Base-by-base conservation (phyloP, 176 grass and related monocot genomes). In the Rhynchospora tenuis region DNA sequence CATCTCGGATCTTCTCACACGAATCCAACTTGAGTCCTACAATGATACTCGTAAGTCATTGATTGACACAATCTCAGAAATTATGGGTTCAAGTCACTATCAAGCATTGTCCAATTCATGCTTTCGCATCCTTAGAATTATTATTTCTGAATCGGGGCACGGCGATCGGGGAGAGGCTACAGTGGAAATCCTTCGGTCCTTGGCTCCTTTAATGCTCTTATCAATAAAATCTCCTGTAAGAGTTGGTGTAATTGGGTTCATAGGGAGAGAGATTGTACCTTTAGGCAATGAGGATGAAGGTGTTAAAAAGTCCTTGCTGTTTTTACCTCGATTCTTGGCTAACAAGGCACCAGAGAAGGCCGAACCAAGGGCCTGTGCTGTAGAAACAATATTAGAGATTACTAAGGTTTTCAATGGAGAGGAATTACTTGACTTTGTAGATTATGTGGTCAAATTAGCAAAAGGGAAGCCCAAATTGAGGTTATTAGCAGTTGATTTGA, bases 401-500 rank as follows among this genome's bases (percentile, higher is more conserved):
- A 64, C 80, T 61, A 81, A 60, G 29, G 81, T 77, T 52, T 86
- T 94, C 89, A 76, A 84, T 13, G 19, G 68, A 7, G 74, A 89
- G 4, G 86, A 80, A 33, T 83, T 85, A 33, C 77, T 88, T 23
- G 79, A 54, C 0, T 98, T 91, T 67, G 64, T 81, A 11, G 57
- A 75, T 4, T 98, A 90, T 87, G 82, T 90, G 67, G 79, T 91
- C 61, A 84, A 89, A 48, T 87, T 98, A 88, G 62, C 95, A 7
- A 83, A 50, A 45, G 95, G 92, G n/a, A 94, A 94, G 75, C 73
- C 89, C 1, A 91, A 89, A 66, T 86, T 86, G 27, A 88, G 92
- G 27, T 77, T 98, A 43, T 84, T 98, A 62, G 90, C 92, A 29
- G 95, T 94, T 55, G 92, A 98, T 85, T 86, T 94, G 84, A 87